Base-by-base conservation (phyloP, 2,329 filamentous ascomycete genomes). In the Pseudogymnoascus sp. region DNA sequence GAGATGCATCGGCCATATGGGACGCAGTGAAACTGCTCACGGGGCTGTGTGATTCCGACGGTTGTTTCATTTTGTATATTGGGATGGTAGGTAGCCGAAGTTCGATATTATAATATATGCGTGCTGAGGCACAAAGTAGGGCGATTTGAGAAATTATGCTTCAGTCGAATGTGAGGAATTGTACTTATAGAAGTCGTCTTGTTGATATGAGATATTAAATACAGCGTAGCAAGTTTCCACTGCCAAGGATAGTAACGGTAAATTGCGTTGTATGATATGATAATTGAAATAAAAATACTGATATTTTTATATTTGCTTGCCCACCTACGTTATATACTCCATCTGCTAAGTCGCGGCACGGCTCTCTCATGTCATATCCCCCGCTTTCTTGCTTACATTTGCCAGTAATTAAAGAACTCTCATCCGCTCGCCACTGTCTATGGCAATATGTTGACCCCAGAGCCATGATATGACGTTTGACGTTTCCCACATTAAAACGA, bases 401-500 rank as follows among this genome's bases (percentile, higher is more conserved):
- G 25, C n/a, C 15, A 50, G 9, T n/a, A 30, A 15, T 50, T 4
- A 50, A 14, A 50, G 41, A 53, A 33, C 47, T 53, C 25, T 53
- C 47, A 53, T 33, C 47, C 47, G 47, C 28, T 53, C 6, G 47
- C 47, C 47, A 18, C 25, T 18, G 11, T 5, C 9, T 9, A 53
- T 53, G 47, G 47, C 47, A 53, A 53, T 53, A 53, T 53, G 47
- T 53, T 53, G 47, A 53, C 47, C 47, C 47, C 47, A 7, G 43
- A 15, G 47, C 4, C 28, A 18, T 53, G 25, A 18, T 4, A 53
- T 53, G 47, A 53, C 25, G 25, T 53, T 18, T 1, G n/a, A 15
- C 15, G n/a, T 53, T 30, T 33, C 47, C 25, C 6, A 18, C 11
- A 18, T 53, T 18, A 25, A 33, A 33, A 6, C 1, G 25, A 53